Percentiles rank a stretch among this genome's conserved stretches.
phyloP scores from a whole-genome alignment of 495 filamentous ascomycete species.

The Podospora pseudopauciseta region DNA sequence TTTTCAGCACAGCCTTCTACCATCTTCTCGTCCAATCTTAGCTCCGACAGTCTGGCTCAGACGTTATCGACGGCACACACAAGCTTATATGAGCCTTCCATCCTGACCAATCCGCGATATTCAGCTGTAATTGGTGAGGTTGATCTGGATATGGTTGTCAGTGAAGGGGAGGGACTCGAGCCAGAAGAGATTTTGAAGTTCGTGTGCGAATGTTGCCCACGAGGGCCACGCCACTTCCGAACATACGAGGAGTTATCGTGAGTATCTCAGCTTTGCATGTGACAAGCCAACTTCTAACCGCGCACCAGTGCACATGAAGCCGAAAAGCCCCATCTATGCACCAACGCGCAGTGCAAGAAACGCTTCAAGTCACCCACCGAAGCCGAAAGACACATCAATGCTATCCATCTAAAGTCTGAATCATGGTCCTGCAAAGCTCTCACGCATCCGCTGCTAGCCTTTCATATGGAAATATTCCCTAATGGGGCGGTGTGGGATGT shows the following conservation, averaged over 20 bases:
- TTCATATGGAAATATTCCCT: constrained; percentile 56
- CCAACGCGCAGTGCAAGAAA: constrained; percentile 62
- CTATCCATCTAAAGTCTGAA: constrained; percentile 77
- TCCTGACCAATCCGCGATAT: constrained; percentile 10
- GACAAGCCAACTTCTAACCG: neutral
- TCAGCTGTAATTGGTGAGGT: constrained; percentile 12
- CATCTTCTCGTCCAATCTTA: constrained; percentile 23
- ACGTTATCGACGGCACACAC: constrained; percentile 28
- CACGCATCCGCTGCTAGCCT: constrained; percentile 49
- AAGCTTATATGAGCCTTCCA: constrained; percentile 25
- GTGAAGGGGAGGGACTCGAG: constrained; percentile 5
- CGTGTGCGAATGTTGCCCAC: constrained; percentile 82
- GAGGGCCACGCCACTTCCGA: constrained; percentile 81
- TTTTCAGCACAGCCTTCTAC: constrained; percentile 22
- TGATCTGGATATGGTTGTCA: constrained; percentile 2
- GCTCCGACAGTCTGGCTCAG: constrained; percentile 26
- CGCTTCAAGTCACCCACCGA: constrained; percentile 91
- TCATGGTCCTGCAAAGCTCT: constrained; percentile 81
- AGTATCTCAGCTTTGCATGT: constrained; percentile 25
- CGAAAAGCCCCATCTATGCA: constrained; percentile 79
- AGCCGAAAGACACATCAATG: constrained; percentile 84
- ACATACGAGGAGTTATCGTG: constrained; percentile 68
- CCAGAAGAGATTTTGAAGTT: constrained; percentile 38
- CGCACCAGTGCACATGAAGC: constrained; percentile 55
- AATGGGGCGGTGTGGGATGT: constrained; percentile 51